Percentiles rank a stretch among this genome's conserved stretches.
Evolutionary conservation across 768 basidiomycete species (phyloP).

Genomic region (Lentinula aciculospora): DNA sequence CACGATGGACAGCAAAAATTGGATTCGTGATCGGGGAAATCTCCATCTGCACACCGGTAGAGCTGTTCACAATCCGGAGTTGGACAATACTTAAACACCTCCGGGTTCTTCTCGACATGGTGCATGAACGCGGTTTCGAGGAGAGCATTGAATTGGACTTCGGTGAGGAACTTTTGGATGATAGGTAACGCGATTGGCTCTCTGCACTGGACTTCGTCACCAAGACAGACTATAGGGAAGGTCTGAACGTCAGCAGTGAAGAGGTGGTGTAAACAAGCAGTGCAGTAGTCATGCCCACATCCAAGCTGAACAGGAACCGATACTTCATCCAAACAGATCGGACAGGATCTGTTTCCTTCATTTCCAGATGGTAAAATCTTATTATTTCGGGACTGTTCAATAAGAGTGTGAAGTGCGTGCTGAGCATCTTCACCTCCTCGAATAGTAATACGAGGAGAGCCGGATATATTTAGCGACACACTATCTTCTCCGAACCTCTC

Average conservation of each 20-base stretch:
- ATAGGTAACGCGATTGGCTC: constrained; percentile 46
- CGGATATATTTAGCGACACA: constrained; percentile 36
- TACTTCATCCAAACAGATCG: constrained; percentile 46
- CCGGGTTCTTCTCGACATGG: constrained; percentile 49
- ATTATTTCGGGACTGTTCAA: constrained; percentile 34
- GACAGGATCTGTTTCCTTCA: constrained; percentile 27
- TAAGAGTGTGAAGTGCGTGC: constrained; percentile 36
- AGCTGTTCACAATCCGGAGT: constrained; percentile 70
- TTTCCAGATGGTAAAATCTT: constrained; percentile 3
- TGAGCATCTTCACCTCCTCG: constrained; percentile 54
- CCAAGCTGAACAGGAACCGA: constrained; percentile 34
- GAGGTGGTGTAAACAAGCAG: constrained; percentile 42
- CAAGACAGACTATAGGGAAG: constrained; percentile 65
- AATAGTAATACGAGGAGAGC: constrained; percentile 35
- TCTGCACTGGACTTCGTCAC: constrained; percentile 49
- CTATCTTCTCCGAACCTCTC: constrained; percentile 52
- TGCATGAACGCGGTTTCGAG: constrained; percentile 49
- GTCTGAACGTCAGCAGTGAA: constrained; percentile 29
- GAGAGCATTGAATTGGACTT: constrained; percentile 44
- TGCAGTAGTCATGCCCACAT: constrained; percentile 49
- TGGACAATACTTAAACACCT: constrained; percentile 60
- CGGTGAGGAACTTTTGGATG: constrained; percentile 45
- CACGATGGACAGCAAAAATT: constrained; percentile 48
- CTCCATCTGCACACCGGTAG: constrained; percentile 32
- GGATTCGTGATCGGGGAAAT: constrained; percentile 4